Base-by-base conservation (phyloP, 2,329 filamentous ascomycete species). In the Phoma sp. region DNA sequence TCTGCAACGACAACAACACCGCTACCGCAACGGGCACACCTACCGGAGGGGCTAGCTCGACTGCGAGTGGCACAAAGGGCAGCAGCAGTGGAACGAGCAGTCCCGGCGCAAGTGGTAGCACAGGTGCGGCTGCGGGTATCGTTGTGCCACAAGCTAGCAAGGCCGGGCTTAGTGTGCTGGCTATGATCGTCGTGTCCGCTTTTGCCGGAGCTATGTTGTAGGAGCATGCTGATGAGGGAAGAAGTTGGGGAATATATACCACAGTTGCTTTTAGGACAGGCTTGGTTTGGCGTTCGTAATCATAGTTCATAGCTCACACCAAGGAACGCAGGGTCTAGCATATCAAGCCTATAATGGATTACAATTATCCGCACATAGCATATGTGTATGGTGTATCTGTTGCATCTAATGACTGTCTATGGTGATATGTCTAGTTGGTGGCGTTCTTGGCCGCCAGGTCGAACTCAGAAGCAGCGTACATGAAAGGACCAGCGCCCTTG, bases 401-500 rank as follows among this genome's bases (percentile, higher is more conserved):
- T 6, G 25, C 10, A 27, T 44, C 19, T 44, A 38, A 22, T 17
- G 15, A 15, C 27, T 17, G 7, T 41, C 22, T 36, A 39, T 12
- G n/a, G 7, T 45, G 22, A 24, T 24, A 21, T 2, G 17, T 40
- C 2, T 44, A 29, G 44, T 43, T 50, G 15, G 25, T 45, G 21
- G 45, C 12, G 41, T 51, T 51, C 55, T 50, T 31, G 31, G 25
- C 38, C 8, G 45, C 27, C 12, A 54, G 50, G n/a, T 75, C 71
- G 21, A 65, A 64, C 64, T 76, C 74, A 13, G 65, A 61, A 12
- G 62, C 62, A 2, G 75, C 73, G 51, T 71, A 75, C 66, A 77
- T 77, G 65, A 78, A 77, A 1, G 75, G 70, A n/a, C 72, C 75
- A 12, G 71, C 74, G n/a, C 76, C 76, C 56, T 77, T 77, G 25